Conservation (phyloP, 2,329 filamentous ascomycete species). For the Pestalotiopsis sp. region DNA sequence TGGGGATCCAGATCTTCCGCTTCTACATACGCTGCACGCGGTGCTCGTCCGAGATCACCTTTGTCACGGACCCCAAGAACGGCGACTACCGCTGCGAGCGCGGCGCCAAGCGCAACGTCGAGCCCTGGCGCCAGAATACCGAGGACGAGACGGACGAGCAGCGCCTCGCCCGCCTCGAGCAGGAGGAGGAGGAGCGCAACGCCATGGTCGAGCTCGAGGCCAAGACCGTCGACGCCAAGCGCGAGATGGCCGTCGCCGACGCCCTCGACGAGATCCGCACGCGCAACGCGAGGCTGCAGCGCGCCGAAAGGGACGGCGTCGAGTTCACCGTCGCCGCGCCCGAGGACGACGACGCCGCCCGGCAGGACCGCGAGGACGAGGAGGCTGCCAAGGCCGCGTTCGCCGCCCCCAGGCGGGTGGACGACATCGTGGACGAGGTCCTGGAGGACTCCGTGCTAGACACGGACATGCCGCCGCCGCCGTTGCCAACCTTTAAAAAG, state of each 20-base stretch:
- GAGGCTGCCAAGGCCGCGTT: slow-evolving; percentile 82
- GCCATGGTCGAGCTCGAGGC: slow-evolving; percentile 95
- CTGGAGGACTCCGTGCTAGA: slow-evolving; percentile 30
- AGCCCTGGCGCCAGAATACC: slow-evolving; percentile 73
- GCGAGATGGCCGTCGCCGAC: slow-evolving; percentile 96
- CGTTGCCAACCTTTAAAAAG: slow-evolving; percentile 71
- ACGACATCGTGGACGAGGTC: slow-evolving; percentile 53
- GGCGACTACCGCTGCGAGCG: slow-evolving; percentile 76
- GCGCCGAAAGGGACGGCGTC: slow-evolving; percentile 68
- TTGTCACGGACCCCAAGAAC: slow-evolving; percentile 93
- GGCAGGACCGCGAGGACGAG: slow-evolving; percentile 78
- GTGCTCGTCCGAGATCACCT: slow-evolving; percentile 85
- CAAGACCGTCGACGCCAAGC: slow-evolving; percentile 89
- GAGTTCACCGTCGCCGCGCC: slow-evolving; percentile 55
- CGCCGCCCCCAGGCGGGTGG: slow-evolving; percentile 57
- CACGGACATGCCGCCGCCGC: slow-evolving; percentile 53
- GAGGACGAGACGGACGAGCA: slow-evolving; percentile 82
- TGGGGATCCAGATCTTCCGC: slow-evolving; percentile 81
- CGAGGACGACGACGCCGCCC: slow-evolving; percentile 61
- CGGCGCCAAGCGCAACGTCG: slow-evolving; percentile 90
- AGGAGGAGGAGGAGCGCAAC: slow-evolving; percentile 75
- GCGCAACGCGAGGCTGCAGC: slow-evolving; percentile 84
- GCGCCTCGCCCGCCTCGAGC: slow-evolving; percentile 81
- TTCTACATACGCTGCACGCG: slow-evolving; percentile 92
- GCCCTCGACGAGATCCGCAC: slow-evolving; percentile 93